Base-by-base conservation (phyloP, 2,329 filamentous ascomycete genomes). In the Zymoseptoria pseudotritici region DNA sequence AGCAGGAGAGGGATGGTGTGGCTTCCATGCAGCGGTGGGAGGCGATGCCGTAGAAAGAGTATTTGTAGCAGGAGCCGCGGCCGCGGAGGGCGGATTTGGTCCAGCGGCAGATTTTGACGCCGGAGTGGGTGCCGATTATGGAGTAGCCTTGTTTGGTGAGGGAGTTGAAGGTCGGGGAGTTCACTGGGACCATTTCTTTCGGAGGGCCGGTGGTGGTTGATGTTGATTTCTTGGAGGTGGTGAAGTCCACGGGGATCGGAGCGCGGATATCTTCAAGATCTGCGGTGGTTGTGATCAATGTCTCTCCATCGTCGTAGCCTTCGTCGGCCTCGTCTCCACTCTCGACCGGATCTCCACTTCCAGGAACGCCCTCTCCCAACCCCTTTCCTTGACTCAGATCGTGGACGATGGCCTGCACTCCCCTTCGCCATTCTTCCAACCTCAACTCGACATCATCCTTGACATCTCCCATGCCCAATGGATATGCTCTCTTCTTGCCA, bases 11-110 rank as follows among this genome's bases (percentile, higher is more conserved):
- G 0, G 92, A 96, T 0, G 93, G 93, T 0, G 93, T 97, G 1
- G 93, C 93, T 76, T 99, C 93, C 94, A 99, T 99, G 76, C 93
- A 99, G 63, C 96, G 88, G 72, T 99, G 94, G 0, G 92, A 97
- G 65, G 89, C 85, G 74, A 99, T 99, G 54, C 93, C 93, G 75
- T 99, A 99, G 75, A 99, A 96, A 0, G 90, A 96, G 75, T 86
- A 97, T 72, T 99, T 97, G 82, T 99, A 99, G 79, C 93, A 99
- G 22, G 90, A 96, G 4, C 93, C 94, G 50, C 93, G 87, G 11
- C 93, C 93, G 49, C 93, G 89, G 0, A 97, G 85, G 9, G 93
- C 93, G 1, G 92, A 97, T 76, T 99, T 99, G 9, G 94, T 97
- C 93, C 93, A 99, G 31, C 94, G 90, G 73, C 93, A 99, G 69